A percentile compares a stretch with the other conserved stretches of the same genome.
Evolutionary conservation across 345 rosid species (phyloP).

Genomic region (Hibiscus mutabilis): DNA sequence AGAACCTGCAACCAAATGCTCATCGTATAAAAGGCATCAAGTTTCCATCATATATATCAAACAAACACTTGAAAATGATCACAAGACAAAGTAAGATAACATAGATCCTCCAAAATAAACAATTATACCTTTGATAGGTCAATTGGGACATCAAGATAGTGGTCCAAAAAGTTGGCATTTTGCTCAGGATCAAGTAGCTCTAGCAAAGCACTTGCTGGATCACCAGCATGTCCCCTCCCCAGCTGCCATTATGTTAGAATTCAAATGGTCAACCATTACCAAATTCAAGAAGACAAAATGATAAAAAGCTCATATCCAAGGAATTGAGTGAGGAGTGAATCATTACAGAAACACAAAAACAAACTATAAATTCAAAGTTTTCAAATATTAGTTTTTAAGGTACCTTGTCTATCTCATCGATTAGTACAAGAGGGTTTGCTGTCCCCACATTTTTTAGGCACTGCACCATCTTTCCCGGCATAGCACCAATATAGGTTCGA

Average conservation of each 20-base stretch:
- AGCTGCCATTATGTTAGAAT: slow-evolving; percentile 42
- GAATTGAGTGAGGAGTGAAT: neutral
- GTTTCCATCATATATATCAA: neutral
- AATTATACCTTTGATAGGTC: slow-evolving; percentile 80
- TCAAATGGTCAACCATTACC: neutral
- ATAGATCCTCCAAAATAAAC: neutral
- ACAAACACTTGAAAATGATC: neutral
- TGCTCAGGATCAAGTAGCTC: slow-evolving; percentile 99
- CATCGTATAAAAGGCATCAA: neutral
- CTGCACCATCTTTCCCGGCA: slow-evolving; percentile 99
- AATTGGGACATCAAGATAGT: slow-evolving; percentile 95
- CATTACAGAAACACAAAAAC: slow-evolving; percentile 3
- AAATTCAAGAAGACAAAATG: neutral
- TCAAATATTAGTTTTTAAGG: neutral
- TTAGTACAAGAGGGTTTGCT: slow-evolving; percentile 96
- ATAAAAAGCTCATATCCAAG: neutral
- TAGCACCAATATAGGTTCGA: slow-evolving; percentile 98
- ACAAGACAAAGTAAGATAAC: neutral
- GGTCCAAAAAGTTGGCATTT: slow-evolving; percentile 97
- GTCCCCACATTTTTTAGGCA: slow-evolving; percentile 98
- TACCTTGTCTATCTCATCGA: slow-evolving; percentile 99
- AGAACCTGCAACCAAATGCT: slow-evolving; percentile 54
- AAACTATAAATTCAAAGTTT: neutral
- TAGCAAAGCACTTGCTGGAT: slow-evolving; percentile 97
- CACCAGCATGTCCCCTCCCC: slow-evolving; percentile 97